Percentiles rank a stretch among this genome's conserved stretches.
phyloP scores from a whole-genome alignment of 2,329 filamentous ascomycete species.

The Sporothrix schenckii region DNA sequence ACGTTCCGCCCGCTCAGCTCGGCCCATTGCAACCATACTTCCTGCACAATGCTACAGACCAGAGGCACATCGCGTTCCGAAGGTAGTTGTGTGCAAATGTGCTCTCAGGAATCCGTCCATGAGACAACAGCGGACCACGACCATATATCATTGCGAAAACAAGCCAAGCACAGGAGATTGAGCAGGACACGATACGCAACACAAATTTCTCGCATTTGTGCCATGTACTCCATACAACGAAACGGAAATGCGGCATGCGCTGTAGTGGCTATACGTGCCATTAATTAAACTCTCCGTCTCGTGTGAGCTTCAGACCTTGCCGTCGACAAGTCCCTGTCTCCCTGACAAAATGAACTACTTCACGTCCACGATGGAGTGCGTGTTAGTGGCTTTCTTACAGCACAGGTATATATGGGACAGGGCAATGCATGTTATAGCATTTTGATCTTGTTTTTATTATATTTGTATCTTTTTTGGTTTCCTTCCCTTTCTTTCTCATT shows the following conservation, averaged over 20 bases:
- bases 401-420: no score
- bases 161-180: no score
- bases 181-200: background rate
- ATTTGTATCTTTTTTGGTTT: slow-evolving; percentile 2
- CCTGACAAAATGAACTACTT: background rate
- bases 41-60: background rate
- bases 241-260: no score
- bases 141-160: background rate
- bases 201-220: background rate
- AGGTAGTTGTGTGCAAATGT: background rate
- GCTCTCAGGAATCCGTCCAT: background rate
- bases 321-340: no score
- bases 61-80: background rate
- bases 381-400: no score
- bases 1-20: background rate
- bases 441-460: slow-evolving; percentile 15
- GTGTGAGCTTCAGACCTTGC: no score
- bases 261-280: no score
- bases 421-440: background rate
- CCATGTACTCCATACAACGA: no score
- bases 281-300: no score
- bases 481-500: background rate
- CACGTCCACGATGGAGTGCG: background rate
- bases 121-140: background rate
- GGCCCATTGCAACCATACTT: slow-evolving; percentile 10